Evolutionary conservation across 2,329 filamentous ascomycete genomes (phyloP).

Genomic region (Geoglossum cookeanum): DNA sequence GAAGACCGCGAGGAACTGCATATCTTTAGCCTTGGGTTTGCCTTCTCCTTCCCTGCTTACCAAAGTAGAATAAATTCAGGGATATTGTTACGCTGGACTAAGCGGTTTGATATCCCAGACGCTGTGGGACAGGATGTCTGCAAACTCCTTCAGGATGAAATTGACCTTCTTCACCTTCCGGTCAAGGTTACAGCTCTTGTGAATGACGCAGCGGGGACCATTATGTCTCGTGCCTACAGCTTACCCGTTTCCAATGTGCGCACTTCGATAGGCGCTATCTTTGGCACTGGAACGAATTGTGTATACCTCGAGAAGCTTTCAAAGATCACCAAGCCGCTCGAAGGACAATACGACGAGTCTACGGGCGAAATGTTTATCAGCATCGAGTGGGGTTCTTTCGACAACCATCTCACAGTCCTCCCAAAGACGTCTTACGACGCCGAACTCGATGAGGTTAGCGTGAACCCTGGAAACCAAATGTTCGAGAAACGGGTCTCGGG

Average conservation of each 20-base stretch:
- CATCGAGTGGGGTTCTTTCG: conserved; percentile 96
- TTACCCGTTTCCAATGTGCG: conserved; percentile 71
- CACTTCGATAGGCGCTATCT: conserved; percentile 43
- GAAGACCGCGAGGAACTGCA: conserved; percentile 49
- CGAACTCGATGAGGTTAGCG: conserved; percentile 56
- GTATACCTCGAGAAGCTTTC: conserved; percentile 94
- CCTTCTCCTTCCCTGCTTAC: conserved; percentile 91
- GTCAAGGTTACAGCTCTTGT: conserved; percentile 91
- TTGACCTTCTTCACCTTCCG: conserved; percentile 69
- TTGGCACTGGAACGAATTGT: conserved; percentile 92
- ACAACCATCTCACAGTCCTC: conserved; percentile 77
- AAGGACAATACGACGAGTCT: conserved; percentile 50
- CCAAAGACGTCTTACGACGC: conserved; percentile 72
- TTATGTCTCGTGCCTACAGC: conserved; percentile 89
- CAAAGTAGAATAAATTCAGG: conserved; percentile 92
- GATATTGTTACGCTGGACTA: conserved; percentile 70
- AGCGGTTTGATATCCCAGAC: conserved; percentile 94
- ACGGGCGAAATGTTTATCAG: conserved; percentile 91
- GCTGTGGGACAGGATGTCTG: conserved; percentile 90
- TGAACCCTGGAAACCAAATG: conserved; percentile 92
- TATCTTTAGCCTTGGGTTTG: conserved; percentile 86
- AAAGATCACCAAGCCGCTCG: conserved; percentile 41
- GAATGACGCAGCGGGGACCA: conserved; percentile 91
- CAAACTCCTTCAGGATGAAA: conserved; percentile 68
- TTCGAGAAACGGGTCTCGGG: conserved; percentile 97